Evolutionary conservation across 2,329 filamentous ascomycete genomes (phyloP).

Genomic region (Mycosphaerella sp.): DNA sequence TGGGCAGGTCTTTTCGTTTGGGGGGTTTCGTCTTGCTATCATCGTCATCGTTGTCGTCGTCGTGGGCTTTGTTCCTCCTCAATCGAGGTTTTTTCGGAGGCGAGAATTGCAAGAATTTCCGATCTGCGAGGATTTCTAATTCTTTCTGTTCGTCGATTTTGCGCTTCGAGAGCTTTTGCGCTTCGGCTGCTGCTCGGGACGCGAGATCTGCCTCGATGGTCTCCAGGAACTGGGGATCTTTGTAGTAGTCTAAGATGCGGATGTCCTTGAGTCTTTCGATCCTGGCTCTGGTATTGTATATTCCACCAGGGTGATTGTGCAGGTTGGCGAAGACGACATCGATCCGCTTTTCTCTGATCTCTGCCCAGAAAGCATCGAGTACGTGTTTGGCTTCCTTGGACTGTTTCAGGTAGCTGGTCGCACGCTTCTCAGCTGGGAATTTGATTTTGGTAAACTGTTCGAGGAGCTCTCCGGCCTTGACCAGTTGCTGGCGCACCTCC

Average conservation of each 20-base stretch:
- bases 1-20: background rate
- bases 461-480: background rate
- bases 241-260: background rate
- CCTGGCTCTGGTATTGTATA: background rate
- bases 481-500: background rate
- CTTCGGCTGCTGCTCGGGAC: background rate
- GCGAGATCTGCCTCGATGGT: background rate
- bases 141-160: background rate
- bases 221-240: background rate
- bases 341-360: background rate
- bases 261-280: background rate
- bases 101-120: background rate
- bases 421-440: background rate
- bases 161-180: background rate
- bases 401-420: background rate
- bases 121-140: background rate
- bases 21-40: background rate
- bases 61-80: background rate
- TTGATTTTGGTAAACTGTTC: conserved; percentile 1
- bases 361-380: conserved; percentile 6
- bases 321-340: background rate
- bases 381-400: background rate
- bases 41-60: too few species aligned
- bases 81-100: conserved; percentile 1
- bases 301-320: background rate